Conservation (phyloP, 257 asterid species). For the Ehretia macrophylla region DNA sequence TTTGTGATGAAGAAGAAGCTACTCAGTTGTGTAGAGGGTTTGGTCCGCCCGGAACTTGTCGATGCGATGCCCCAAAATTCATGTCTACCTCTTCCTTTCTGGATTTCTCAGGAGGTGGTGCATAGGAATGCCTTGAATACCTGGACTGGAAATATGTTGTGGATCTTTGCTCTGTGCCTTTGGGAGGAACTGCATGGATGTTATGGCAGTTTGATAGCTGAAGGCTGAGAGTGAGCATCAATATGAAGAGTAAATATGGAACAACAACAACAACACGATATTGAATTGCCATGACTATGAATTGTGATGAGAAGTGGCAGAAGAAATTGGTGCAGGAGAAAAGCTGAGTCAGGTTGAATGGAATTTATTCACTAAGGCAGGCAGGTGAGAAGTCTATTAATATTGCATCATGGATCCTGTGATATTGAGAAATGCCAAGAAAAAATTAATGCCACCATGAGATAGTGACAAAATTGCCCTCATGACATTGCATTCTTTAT, state of each 20-base stretch:
- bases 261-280: constrained; percentile 11
- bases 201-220: constrained; percentile 26
- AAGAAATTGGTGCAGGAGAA: constrained; percentile 12
- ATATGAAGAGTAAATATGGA: constrained; percentile 19
- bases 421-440: constrained; percentile 8
- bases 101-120: constrained; percentile 26
- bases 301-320: neutral
- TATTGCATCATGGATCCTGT: constrained; percentile 19
- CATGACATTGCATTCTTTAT: no score
- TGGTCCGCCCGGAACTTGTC: constrained; percentile 54
- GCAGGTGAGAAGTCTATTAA: constrained; percentile 24
- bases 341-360: constrained; percentile 11
- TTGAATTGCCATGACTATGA: constrained; percentile 31
- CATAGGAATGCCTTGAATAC: constrained; percentile 23
- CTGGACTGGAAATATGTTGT: constrained; percentile 9
- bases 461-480: constrained; percentile 30
- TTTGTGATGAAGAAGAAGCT: constrained; percentile 1
- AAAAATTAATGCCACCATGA: neutral
- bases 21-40: constrained; percentile 57
- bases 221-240: constrained; percentile 15
- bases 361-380: constrained; percentile 19
- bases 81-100: constrained; percentile 8
- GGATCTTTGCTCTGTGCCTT: constrained; percentile 10
- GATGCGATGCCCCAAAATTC: constrained; percentile 25
- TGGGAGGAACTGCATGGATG: constrained; percentile 5